A percentile compares a stretch with the other conserved stretches of the same genome.
Evolutionary conservation across 176 grass and related monocot species (phyloP).

Genomic region (Oryza meridionalis): DNA sequence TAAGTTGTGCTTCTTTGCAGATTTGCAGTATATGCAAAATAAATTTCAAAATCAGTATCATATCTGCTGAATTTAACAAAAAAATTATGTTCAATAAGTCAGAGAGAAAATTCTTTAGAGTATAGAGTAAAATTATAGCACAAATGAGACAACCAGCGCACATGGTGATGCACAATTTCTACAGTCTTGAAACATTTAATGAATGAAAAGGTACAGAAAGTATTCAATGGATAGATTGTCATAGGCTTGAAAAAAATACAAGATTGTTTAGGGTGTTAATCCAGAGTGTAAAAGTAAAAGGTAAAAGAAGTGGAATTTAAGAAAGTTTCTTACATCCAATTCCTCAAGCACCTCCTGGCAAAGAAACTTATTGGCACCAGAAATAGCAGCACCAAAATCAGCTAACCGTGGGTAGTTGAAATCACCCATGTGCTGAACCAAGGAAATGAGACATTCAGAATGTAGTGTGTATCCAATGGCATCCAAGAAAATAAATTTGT

Average conservation of each 20-base stretch:
- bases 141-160: neutral
- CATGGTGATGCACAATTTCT: constrained; percentile 2
- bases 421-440: constrained; percentile 86
- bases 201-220: constrained; percentile 12
- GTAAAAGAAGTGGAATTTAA: constrained; percentile 26
- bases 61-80: neutral
- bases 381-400: constrained; percentile 97
- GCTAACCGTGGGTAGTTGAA: constrained; percentile 88
- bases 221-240: neutral
- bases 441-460: constrained; percentile 35
- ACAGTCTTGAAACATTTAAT: constrained; percentile 11
- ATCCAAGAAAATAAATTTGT: constrained; percentile 5
- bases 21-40: neutral
- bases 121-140: constrained; percentile 8
- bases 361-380: constrained; percentile 90
- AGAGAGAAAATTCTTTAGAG: constrained; percentile 8
- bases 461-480: constrained; percentile 21
- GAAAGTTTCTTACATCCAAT: constrained; percentile 85
- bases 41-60: neutral
- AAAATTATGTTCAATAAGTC: constrained; percentile 6
- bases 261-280: constrained; percentile 16
- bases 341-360: constrained; percentile 95
- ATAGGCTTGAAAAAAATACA: constrained; percentile 1
- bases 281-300: constrained; percentile 8
- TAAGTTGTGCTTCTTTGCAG: constrained; percentile 4